These are phyloP conservation scores for Picochlorum sp. DNA, from an alignment of 139 green algal genomes.

Conservation along the genomic window DNA sequence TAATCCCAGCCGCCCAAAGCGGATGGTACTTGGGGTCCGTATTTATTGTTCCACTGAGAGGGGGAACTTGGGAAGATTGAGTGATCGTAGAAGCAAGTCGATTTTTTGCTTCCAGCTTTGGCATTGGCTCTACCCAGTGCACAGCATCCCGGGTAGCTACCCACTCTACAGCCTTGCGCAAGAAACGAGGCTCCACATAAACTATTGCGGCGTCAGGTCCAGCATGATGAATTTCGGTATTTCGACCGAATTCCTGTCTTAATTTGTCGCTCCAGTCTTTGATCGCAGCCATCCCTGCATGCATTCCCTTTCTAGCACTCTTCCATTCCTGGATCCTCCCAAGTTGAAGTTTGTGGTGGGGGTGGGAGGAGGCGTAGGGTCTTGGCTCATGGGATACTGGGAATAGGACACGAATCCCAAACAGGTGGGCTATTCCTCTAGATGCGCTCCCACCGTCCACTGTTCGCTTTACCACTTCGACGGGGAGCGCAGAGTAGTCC, in stretches of 20 bases:
- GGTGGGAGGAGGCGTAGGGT: not conserved
- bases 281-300: slow-evolving; percentile 9
- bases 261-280: slow-evolving; percentile 14
- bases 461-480: no score
- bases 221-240: not conserved
- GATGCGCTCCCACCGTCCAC: no score
- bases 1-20: slow-evolving; percentile 63
- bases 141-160: slow-evolving; percentile 14
- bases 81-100: slow-evolving; percentile 32
- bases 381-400: not conserved
- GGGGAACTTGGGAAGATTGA: slow-evolving; percentile 19
- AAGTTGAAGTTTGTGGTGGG: not conserved
- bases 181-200: not conserved
- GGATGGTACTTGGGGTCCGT: slow-evolving; percentile 30
- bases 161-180: slow-evolving; percentile 13
- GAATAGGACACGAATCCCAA: slow-evolving; percentile 6
- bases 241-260: not conserved
- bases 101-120: slow-evolving; percentile 38
- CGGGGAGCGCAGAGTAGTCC: no score
- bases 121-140: slow-evolving; percentile 33
- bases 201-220: not conserved
- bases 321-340: not conserved
- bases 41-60: not conserved
- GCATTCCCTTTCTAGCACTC: not conserved
- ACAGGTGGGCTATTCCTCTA: no score